Base-by-base conservation (phyloP, 164 flowering plant species). In the Piper betle region DNA sequence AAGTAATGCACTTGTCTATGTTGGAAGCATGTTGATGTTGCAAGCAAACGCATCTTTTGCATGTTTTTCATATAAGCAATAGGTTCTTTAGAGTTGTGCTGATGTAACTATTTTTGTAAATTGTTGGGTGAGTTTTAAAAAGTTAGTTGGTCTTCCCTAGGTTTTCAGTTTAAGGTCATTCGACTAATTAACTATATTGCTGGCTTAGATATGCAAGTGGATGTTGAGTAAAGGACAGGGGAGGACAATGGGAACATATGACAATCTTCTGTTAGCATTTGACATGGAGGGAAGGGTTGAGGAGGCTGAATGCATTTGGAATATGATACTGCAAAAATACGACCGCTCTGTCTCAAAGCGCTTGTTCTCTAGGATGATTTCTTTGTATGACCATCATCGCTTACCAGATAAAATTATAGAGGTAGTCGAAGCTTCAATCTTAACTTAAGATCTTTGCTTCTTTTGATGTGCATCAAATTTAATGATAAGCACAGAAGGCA, bases 151-250 rank as follows among this genome's bases (percentile, higher is more conserved):
- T 10, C 50, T 46, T 46, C 5, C 10, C 50, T 46, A 46, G 50
- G 2, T 10, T 12, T 46, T 46, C 12, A 10, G 15, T 15, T 46
- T 46, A 46, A 46, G 50, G 50, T 8, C 11, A 46, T 46, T 46
- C 6, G 50, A 9, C 50, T 46, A 10, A 6, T 10, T 42, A 6
- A n/a, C 2, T 42, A 2, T 46, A 2, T 9, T 46, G 50, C 50
- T 6, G 57, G 62, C 42, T 39, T 68, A 94, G 97, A 86, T 94
- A 64, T 80, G 87, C 15, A 94, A 91, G 75, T 94, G 99, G 99
- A 80, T 94, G 99, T 63, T 94, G 73, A 80, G 87, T 81, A 94
- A 87, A 81, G 99, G 99, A 53, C 96, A 91, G 75, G 95, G 93
- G 62, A 72, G 87, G 46, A 88, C 97, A 39, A 91, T 94, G 99